Conservation (phyloP, 2,329 filamentous ascomycete species). For the Fusarium nisikadoi region DNA sequence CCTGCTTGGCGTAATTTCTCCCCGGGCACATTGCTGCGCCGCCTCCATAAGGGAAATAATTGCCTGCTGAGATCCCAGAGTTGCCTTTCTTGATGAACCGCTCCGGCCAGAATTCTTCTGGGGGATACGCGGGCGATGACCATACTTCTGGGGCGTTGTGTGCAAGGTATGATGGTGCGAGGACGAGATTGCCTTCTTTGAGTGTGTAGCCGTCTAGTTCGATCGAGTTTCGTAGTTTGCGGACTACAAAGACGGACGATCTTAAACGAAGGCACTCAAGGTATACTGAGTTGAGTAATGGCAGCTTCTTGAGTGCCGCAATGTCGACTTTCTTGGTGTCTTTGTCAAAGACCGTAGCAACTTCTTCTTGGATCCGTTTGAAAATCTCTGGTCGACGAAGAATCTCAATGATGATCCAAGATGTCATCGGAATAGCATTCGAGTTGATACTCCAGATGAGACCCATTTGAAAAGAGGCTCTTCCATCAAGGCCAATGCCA, state of each 20-base stretch:
- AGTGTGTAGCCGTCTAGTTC: slow-evolving; percentile 38
- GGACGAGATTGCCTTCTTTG: slow-evolving; percentile 36
- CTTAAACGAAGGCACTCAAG: slow-evolving; percentile 37
- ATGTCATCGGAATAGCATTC: slow-evolving; percentile 41
- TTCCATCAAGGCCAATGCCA: slow-evolving; percentile 35
- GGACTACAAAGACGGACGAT: slow-evolving; percentile 38
- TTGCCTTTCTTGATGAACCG: slow-evolving; percentile 33
- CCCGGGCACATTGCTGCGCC: slow-evolving; percentile 44
- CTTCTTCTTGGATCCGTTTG: slow-evolving; percentile 24
- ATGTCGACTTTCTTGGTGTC: slow-evolving; percentile 21
- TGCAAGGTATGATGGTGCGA: slow-evolving; percentile 38
- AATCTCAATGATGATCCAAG: slow-evolving; percentile 40
- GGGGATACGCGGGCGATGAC: slow-evolving; percentile 18
- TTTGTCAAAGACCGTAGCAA: slow-evolving; percentile 11
- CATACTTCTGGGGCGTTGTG: slow-evolving; percentile 36
- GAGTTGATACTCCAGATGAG: slow-evolving; percentile 43
- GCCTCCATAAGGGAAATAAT: slow-evolving; percentile 43
- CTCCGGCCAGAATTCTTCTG: slow-evolving; percentile 40
- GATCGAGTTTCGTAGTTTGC: slow-evolving; percentile 36
- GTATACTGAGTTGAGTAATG: slow-evolving; percentile 37
- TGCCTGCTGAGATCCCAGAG: slow-evolving; percentile 23
- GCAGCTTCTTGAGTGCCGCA: slow-evolving; percentile 24
- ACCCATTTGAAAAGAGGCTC: slow-evolving; percentile 40
- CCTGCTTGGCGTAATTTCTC: slow-evolving; percentile 42
- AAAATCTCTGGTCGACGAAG: slow-evolving; percentile 33